phyloP scores from a whole-genome alignment of 306 rosid species.

The Quercus agrifolia region DNA sequence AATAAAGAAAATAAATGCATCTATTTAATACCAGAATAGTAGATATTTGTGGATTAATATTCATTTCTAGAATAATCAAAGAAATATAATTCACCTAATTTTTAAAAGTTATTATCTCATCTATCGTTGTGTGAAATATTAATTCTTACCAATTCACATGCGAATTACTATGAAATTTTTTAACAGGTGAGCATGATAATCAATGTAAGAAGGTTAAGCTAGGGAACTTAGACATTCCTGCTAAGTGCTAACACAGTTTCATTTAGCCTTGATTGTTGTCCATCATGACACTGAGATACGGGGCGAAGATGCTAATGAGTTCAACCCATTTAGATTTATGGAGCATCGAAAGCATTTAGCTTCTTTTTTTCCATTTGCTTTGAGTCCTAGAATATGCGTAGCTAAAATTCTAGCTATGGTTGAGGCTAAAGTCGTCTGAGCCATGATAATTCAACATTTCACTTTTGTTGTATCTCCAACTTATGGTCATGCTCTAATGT shows the following conservation, averaged over 20 bases:
- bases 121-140: no score
- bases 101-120: no score
- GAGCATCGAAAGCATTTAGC: conserved; percentile 58
- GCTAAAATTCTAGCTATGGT: conserved; percentile 60
- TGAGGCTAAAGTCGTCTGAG: conserved; percentile 46
- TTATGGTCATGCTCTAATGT: conserved; percentile 40
- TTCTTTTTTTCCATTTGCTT: conserved; percentile 53
- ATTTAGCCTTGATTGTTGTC: conserved; percentile 42
- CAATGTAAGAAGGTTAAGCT: conserved; percentile 37
- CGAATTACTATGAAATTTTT: background rate
- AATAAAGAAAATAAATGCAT: no score
- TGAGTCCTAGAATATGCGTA: conserved; percentile 56
- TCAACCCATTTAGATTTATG: conserved; percentile 56
- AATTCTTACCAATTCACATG: no score
- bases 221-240: conserved; percentile 57
- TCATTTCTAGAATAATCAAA: no score
- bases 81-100: no score
- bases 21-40: no score
- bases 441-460: conserved; percentile 37
- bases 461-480: conserved; percentile 46
- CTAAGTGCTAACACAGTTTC: conserved; percentile 42
- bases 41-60: no score
- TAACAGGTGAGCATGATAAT: conserved; percentile 57
- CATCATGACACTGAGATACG: conserved; percentile 57
- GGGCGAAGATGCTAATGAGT: conserved; percentile 63